Evolutionary conservation across 768 basidiomycete genomes (phyloP), one percentile per base, ranked within the genome.

Genomic region (Pholiota microspora): DNA sequence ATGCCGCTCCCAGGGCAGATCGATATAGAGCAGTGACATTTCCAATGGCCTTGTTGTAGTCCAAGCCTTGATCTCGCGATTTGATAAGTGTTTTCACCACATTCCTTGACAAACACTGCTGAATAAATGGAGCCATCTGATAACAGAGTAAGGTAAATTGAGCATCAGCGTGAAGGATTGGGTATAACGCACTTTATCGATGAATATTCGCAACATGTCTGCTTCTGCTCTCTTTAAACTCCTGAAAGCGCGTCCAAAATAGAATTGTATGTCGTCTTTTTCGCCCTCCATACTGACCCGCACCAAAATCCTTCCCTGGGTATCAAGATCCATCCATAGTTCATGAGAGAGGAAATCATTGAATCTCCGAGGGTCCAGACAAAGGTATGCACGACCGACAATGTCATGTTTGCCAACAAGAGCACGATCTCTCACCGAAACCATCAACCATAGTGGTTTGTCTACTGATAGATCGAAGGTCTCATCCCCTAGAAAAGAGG

Each of bases 261-360:
- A 95, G 76, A 97, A 99, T 61, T 91, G 91, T 7, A 94, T 92
- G 67, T 99, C 97, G 62, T 97, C 94, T 71, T 96, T 94, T 78
- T 98, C 97, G 50, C 95, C 94, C 66, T 99, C 97, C 94, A 98
- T 97, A 66, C 93, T 95, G 54, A 98, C 81, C 16, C 97, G 83
- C 28, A 97, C 75, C 32, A 97, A 73, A 47, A 98, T 80, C 29
- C 93, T 83, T 4, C 97, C 94, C 51, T 84, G 80, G 0, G 87
- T 85, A 65, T 98, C 95, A 13, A 98, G 74, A 56, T 92, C 89
- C 74, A 95, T 80, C 89, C 94, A 94, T 6, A 95, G 68, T 55
- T 99, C 97, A 63, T 94, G 94, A 2, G 93, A 77, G 56, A 98
- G 74, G 68, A 89, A 88, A 73, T 99, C 94, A 10, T 85, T 86